phyloP scores from a whole-genome alignment of 495 filamentous ascomycete species.

The Neurospora sp. region DNA sequence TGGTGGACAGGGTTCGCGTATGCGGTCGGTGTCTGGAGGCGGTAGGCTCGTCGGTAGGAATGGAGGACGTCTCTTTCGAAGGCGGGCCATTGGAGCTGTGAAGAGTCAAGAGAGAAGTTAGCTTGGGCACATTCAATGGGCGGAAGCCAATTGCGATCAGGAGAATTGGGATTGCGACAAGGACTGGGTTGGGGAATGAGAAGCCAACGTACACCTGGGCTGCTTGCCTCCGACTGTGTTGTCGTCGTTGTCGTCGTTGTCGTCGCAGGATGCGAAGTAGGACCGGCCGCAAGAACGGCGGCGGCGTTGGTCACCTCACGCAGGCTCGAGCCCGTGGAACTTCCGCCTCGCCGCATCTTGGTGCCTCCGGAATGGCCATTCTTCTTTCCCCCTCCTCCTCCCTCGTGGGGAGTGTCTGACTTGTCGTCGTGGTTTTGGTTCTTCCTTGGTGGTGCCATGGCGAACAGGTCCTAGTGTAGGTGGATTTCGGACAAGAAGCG shows the following conservation, averaged over 20 bases:
- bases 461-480: background rate
- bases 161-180: background rate
- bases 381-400: constrained; percentile 19
- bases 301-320: constrained; percentile 29
- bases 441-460: constrained; percentile 28
- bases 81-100: constrained; percentile 65
- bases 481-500: background rate
- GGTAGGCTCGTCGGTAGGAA: constrained; percentile 69
- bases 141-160: background rate
- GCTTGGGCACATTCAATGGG: background rate
- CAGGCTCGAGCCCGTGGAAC: constrained; percentile 32
- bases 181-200: background rate
- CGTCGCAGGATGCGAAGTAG: constrained; percentile 10
- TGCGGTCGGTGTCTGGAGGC: constrained; percentile 57
- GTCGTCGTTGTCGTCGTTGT: constrained; percentile 4
- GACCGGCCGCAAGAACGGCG: constrained; percentile 12
- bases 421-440: constrained; percentile 33
- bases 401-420: constrained; percentile 28
- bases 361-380: constrained; percentile 27
- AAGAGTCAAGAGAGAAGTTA: constrained; percentile 9
- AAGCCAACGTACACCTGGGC: constrained; percentile 19
- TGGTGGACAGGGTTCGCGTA: constrained; percentile 64
- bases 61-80: constrained; percentile 65
- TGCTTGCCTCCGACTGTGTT: constrained; percentile 12
- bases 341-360: constrained; percentile 37